phyloP scores from a whole-genome alignment of 345 rosid genomes.

The Lumnitzera littorea region DNA sequence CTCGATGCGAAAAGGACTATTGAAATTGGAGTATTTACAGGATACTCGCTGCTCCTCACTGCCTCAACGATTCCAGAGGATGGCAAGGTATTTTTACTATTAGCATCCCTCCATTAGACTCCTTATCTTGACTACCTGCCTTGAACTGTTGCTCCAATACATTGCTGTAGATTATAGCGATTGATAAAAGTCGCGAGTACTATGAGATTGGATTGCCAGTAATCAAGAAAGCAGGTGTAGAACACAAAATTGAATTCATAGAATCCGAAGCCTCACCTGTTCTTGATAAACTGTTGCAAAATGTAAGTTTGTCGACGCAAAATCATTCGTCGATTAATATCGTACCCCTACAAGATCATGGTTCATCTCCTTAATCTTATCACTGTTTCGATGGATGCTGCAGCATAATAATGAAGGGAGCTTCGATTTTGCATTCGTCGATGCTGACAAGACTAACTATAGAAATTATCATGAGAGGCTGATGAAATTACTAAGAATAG shows the following conservation, averaged over 20 bases:
- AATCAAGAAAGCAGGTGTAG: slow-evolving; percentile 45
- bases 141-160: not conserved
- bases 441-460: slow-evolving; percentile 40
- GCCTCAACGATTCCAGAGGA: slow-evolving; percentile 65
- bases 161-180: slow-evolving; percentile 6
- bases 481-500: slow-evolving; percentile 39
- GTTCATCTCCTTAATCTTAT: not conserved
- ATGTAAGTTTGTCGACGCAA: not conserved
- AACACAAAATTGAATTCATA: slow-evolving; percentile 31
- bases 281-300: slow-evolving; percentile 8
- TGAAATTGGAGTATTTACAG: slow-evolving; percentile 65
- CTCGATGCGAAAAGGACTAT: slow-evolving; percentile 48
- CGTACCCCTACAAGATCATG: not conserved
- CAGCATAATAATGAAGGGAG: slow-evolving; percentile 31
- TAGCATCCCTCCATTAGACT: not conserved
- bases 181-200: slow-evolving; percentile 29
- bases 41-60: slow-evolving; percentile 73
- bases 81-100: slow-evolving; percentile 31
- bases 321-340: not conserved
- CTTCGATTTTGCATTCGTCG: slow-evolving; percentile 46
- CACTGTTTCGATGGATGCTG: not conserved
- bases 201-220: slow-evolving; percentile 38
- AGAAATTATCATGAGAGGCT: slow-evolving; percentile 45
- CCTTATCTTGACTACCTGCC: not conserved
- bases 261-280: slow-evolving; percentile 10